Base-by-base conservation (phyloP, 768 basidiomycete genomes). In the Leccinum boreale region DNA sequence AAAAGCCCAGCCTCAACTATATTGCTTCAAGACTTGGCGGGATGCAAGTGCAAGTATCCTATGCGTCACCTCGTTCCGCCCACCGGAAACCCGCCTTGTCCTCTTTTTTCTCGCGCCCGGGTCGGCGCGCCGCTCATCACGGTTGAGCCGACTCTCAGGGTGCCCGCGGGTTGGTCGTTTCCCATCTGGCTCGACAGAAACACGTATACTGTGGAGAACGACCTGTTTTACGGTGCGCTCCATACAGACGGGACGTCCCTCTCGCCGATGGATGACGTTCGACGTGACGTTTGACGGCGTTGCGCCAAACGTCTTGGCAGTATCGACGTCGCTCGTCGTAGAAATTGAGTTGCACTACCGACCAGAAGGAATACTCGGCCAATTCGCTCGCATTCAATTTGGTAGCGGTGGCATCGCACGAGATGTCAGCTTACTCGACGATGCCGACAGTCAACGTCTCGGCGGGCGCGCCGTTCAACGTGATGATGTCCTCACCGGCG, bases 151-250 rank as follows among this genome's bases (percentile, higher is more conserved):
- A 76, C 80, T 50, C 68, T 97, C 55, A 79, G 93, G 52, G 82
- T 96, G 11, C 93, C 92, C 1, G 83, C 83, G 7, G 72, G 76
- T 45, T 96, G 94, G 93, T 91, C 90, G 1, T 98, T 96, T 75
- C 92, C 90, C 66, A 81, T 98, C 58, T 94, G 94, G 14, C 84
- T 97, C 64, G 74, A 85, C 52, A 77, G 81, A 58, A 75, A 81
- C 36, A 94, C 90, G 2, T 87, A 85, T 70, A 58, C 67, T 2
- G 74, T 80, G 28, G 57, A 71, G 47, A 73, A 80, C 33, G 74
- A 73, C 26, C 62, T 90, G 42, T 87, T 69, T 67, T 94, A 94
- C 66, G 77, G 79, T 9, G 85, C 86, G 26, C 78, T 81, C 33
- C 81, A 82, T 65, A 75, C 78, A 1, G 83, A 91, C 62, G 87